Evolutionary conservation across 441 rosid genomes (phyloP).

Genomic region (Erysimum pusillum): DNA sequence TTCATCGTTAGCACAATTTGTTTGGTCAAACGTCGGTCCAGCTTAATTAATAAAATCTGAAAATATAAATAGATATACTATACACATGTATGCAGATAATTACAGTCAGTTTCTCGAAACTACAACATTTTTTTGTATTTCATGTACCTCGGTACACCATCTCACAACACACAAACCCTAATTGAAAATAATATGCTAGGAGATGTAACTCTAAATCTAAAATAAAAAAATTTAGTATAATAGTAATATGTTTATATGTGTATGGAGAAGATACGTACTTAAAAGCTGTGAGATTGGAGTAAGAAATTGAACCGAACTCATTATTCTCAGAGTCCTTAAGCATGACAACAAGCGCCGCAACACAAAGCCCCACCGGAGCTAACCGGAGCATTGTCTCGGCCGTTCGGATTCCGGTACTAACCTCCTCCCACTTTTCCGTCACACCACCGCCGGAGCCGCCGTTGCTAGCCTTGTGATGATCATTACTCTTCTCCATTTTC

Average conservation of each 20-base stretch:
- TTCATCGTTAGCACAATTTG: constrained; percentile 2
- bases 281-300: constrained; percentile 89
- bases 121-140: background rate
- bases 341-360: constrained; percentile 82
- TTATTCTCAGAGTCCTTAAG: constrained; percentile 68
- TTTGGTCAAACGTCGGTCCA: background rate
- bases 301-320: constrained; percentile 80
- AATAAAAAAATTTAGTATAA: background rate
- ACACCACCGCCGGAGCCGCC: constrained; percentile 29
- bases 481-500: constrained; percentile 42
- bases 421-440: constrained; percentile 48
- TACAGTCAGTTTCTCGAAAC: background rate
- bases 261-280: constrained; percentile 52
- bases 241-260: background rate
- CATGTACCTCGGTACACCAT: background rate
- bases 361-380: constrained; percentile 74
- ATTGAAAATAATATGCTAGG: background rate
- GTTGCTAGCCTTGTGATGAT: constrained; percentile 44
- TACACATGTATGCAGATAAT: background rate
- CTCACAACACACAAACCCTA: constrained; percentile 18
- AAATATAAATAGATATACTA: background rate
- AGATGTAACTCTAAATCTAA: constrained; percentile 1
- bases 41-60: background rate
- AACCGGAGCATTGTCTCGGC: constrained; percentile 75
- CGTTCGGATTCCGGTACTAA: constrained; percentile 46